Evolutionary conservation across 371 early-diverging fungal genomes (phyloP).

Genomic region (Dentiscutata heterogama): DNA sequence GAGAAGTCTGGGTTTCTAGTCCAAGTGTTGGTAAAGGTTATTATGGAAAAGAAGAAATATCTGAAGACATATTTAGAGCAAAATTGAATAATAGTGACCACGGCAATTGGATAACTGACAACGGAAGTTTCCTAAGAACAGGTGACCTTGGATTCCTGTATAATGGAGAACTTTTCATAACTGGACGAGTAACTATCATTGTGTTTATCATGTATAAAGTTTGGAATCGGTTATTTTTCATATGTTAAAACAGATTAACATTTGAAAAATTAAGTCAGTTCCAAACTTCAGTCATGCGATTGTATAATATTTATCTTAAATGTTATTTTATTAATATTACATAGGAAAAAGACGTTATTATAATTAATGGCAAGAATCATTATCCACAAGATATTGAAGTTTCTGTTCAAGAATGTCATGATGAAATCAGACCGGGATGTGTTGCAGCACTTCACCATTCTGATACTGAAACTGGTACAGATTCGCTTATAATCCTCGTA

Average conservation of each 20-base stretch:
- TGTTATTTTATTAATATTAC: neutral
- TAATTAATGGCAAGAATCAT: conserved; percentile 41
- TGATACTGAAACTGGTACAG: conserved; percentile 27
- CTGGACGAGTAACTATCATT: conserved; percentile 29
- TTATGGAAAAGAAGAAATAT: conserved; percentile 16
- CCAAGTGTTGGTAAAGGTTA: conserved; percentile 39
- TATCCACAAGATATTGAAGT: conserved; percentile 41
- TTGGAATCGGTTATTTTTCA: neutral
- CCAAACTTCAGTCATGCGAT: neutral
- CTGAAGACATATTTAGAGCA: conserved; percentile 14
- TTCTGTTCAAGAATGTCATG: conserved; percentile 29
- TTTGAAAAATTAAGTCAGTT: neutral
- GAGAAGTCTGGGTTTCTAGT: conserved; percentile 40
- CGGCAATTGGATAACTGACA: conserved; percentile 25
- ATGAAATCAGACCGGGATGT: conserved; percentile 35
- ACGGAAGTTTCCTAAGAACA: conserved; percentile 30
- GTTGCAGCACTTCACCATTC: conserved; percentile 37
- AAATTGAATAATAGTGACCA: conserved; percentile 22
- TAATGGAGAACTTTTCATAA: conserved; percentile 35
- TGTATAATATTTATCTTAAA: neutral
- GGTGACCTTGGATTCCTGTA: conserved; percentile 38
- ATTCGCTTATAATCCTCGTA: conserved; percentile 3
- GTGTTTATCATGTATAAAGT: neutral
- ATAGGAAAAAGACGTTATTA: conserved; percentile 38
- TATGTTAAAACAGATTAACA: neutral